Evolutionary conservation across 2,329 filamentous ascomycete genomes (phyloP), one percentile per base, ranked within the genome.

Genomic region (Botrytis cinerea): DNA sequence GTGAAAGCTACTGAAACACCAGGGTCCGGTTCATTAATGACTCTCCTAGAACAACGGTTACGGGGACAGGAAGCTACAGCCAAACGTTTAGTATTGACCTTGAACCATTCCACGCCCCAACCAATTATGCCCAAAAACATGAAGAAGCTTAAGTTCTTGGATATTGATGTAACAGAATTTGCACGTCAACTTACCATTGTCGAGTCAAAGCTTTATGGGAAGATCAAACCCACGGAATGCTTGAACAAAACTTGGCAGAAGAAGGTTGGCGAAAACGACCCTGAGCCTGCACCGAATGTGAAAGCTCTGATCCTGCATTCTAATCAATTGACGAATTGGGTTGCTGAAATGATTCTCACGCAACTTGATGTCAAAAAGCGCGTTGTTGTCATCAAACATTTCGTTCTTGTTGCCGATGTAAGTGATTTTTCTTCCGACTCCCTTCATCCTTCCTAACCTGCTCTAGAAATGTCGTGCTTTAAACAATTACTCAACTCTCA

Each of bases 241-340:
- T 85, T 99, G 75, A 98, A 97, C 84, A 99, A 99, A 86, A 98
- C 95, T 8, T 99, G 96, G 96, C 94, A 97, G 83, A 98, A 97
- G 88, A 98, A 98, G 85, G 87, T 97, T 74, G 88, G 85, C 14
- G 92, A 95, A 48, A 91, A 92, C 74, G 92, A 95, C 75, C 88
- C 92, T 9, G 94, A 97, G 79, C 93, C 95, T 48, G 95, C 96
- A 16, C 90, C 94, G 0, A 98, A 99, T 79, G 94, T 99, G 78
- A 98, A 98, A 84, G 93, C 94, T 16, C 87, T 99, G 75, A 99
- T 99, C 83, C 86, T 98, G 70, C 96, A 99, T 83, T 98, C 96
- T 0, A 99, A 99, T 80, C 95, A 98, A 82, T 91, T 99, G 86
- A 99, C 96, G 9, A 99, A 98, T 81, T 99, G 96, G 96, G 96